These are phyloP conservation scores for Ilex paraguariensis DNA, from an alignment of 305 asterid species.

Conservation along the genomic window DNA sequence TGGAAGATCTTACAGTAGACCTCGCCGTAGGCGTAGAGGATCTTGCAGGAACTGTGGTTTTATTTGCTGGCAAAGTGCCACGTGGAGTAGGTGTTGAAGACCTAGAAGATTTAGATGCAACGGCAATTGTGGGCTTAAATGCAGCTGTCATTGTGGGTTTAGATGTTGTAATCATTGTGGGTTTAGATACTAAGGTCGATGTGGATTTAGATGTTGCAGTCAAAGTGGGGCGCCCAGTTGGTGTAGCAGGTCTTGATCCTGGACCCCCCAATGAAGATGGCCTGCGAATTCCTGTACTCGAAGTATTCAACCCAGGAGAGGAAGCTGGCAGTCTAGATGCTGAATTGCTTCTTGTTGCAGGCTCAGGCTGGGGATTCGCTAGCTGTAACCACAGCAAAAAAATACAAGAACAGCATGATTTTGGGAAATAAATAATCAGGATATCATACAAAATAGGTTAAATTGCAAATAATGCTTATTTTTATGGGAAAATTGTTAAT, in stretches of 20 bases:
- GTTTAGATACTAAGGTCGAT: conserved; percentile 40
- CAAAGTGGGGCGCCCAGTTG: conserved; percentile 74
- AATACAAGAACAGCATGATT: conserved; percentile 18
- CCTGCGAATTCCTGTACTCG: conserved; percentile 68
- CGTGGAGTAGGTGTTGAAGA: conserved; percentile 84
- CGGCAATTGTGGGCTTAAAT: conserved; percentile 16
- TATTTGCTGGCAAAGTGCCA: conserved; percentile 42
- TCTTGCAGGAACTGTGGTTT: conserved; percentile 63
- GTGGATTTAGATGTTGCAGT: conserved; percentile 55
- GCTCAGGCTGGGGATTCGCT: conserved; percentile 67
- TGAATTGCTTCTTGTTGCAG: conserved; percentile 55
- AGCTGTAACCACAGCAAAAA: conserved; percentile 44
- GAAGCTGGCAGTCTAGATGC: conserved; percentile 51
- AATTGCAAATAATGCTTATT: too few relatives aligned
- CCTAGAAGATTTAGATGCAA: conserved; percentile 55
- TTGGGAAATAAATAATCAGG: not conserved
- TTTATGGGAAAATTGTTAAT: too few relatives aligned
- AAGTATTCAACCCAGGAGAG: conserved; percentile 65
- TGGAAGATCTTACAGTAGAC: conserved; percentile 67
- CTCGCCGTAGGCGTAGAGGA: conserved; percentile 82
- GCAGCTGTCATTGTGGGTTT: conserved; percentile 8
- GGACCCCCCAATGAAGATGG: conserved; percentile 87
- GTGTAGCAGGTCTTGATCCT: conserved; percentile 89
- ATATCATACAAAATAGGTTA: conserved; percentile 9
- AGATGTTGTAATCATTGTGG: conserved; percentile 34